Evolutionary conservation across 164 flowering plant genomes (phyloP), one percentile per base, ranked within the genome.

Genomic region (Paratinospora sagittata): DNA sequence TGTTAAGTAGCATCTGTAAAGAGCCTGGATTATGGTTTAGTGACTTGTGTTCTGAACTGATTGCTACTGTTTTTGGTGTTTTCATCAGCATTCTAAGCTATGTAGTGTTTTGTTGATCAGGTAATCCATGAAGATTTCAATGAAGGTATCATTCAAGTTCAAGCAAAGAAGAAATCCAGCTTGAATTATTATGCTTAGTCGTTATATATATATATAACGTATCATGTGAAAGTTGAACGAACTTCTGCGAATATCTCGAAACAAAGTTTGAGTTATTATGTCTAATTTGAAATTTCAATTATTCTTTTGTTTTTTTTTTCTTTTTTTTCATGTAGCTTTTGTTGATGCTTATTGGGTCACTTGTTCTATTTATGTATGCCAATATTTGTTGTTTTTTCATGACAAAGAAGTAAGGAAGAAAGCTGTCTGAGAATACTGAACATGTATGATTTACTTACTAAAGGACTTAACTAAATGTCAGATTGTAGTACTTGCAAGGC

Each of bases 101-200:
- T 6, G 19, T 17, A 19, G 4, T 16, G 58, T 52, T 52, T 34
- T 45, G 21, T 14, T 52, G 70, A 78, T 0, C 83, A 94, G 98
- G 97, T 95, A 45, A 95, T 82, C 78, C 98, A 95, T 73, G 98
- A 95, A 75, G 98, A 95, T 72, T 95, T 92, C 80, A 95, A 95
- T 47, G 98, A 95, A 84, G 97, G 98, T n/a, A 95, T 95, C 70
- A 95, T 95, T 65, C 97, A 95, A 73, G 98, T 95, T 37, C 98
- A 95, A 67, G 97, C 97, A 0, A 95, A 95, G 88, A 95, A 95
- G 89, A 95, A 95, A 74, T 81, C 97, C 61, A 95, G 97, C 86
- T 81, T 95, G 64, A 95, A 92, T 71, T 92, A 95, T 71, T 95
- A 95, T 74, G 98, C 98, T 0, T 94, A 90, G 19, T 52, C 21